Evolutionary conservation across 257 asterid species (phyloP).

Genomic region (Linaria vulgaris): DNA sequence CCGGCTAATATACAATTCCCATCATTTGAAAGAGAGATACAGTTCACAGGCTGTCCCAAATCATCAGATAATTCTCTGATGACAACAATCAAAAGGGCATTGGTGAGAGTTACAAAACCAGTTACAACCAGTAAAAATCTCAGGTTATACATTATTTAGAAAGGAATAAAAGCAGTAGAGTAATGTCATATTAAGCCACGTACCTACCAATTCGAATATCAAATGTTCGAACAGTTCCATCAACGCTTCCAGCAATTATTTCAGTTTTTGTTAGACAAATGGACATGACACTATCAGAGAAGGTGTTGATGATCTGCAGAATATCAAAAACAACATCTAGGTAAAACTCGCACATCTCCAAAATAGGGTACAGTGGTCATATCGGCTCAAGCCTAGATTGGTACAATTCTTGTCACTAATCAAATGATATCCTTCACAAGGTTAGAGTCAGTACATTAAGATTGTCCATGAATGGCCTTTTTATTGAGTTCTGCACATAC

Average conservation of each 20-base stretch:
- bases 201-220: slow-evolving; percentile 97
- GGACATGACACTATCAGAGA: slow-evolving; percentile 89
- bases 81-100: slow-evolving; percentile 28
- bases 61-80: slow-evolving; percentile 80
- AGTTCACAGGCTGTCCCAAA: slow-evolving; percentile 90
- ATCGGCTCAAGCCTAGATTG: neutral
- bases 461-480: neutral
- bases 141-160: neutral
- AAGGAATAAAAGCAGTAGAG: slow-evolving; percentile 4
- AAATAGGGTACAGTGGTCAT: neutral
- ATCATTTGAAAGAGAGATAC: slow-evolving; percentile 91
- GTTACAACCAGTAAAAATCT: slow-evolving; percentile 8
- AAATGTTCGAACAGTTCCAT: slow-evolving; percentile 94
- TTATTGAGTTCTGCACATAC: neutral
- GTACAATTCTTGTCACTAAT: slow-evolving; percentile 2
- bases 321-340: slow-evolving; percentile 7
- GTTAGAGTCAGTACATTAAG: neutral
- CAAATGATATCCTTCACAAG: neutral
- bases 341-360: slow-evolving; percentile 1
- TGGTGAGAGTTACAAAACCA: slow-evolving; percentile 25
- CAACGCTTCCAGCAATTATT: slow-evolving; percentile 97
- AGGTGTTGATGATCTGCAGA: slow-evolving; percentile 76
- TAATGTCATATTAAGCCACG: slow-evolving; percentile 35
- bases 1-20: slow-evolving; percentile 84
- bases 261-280: slow-evolving; percentile 79